These are phyloP conservation scores for Ophiostoma himal-ulmi DNA, from an alignment of 2,329 filamentous ascomycete genomes.

Conservation along the genomic window DNA sequence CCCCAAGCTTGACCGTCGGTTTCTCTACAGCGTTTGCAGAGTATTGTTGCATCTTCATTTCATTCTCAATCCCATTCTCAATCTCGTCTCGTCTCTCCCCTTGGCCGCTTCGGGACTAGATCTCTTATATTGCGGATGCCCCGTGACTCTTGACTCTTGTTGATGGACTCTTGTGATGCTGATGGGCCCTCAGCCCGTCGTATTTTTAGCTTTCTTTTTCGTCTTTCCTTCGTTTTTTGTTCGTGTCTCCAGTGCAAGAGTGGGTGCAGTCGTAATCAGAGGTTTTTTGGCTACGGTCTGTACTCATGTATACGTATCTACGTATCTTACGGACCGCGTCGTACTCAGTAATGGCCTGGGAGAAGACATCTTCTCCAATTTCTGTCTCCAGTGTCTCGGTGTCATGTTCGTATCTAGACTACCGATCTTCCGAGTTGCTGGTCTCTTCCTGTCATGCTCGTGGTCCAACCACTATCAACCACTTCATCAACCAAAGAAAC, in stretches of 20 bases:
- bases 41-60: background rate
- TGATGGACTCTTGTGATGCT: background rate
- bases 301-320: conserved; percentile 9
- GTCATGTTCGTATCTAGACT: background rate
- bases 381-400: background rate
- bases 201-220: conserved; percentile 5
- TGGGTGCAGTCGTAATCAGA: conserved; percentile 8
- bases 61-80: background rate
- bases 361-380: background rate
- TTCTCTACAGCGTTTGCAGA: background rate
- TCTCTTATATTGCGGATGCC: background rate
- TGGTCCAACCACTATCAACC: background rate
- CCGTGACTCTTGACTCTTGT: background rate
- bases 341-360: background rate
- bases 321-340: conserved; percentile 6
- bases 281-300: background rate
- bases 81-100: background rate
- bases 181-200: conserved; percentile 6
- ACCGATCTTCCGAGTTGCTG: background rate
- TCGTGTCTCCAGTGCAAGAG: background rate
- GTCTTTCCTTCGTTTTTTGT: background rate
- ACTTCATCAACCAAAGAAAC: background rate
- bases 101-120: conserved; percentile 9
- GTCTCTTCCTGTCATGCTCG: background rate
- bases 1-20: conserved; percentile 1